Evolutionary conservation across 208 protist species (phyloP).

Genomic region (Trypanosoma brucei): DNA sequence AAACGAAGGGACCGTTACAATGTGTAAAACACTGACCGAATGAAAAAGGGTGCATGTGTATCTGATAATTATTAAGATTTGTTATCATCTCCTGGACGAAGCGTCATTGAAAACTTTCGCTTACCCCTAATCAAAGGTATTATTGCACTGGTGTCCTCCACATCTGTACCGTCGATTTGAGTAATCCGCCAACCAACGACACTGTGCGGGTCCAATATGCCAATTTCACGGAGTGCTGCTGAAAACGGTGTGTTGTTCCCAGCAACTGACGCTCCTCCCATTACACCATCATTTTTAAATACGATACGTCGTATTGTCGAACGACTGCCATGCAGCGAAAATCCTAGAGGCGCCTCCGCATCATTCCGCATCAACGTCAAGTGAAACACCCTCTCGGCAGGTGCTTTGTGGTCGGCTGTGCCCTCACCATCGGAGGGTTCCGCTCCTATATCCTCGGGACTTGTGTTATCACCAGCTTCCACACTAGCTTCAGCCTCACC

Average conservation of each 20-base stretch:
- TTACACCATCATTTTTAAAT: neutral
- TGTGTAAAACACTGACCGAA: neutral
- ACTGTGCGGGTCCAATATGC: slow-evolving; percentile 13
- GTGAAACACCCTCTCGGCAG: neutral
- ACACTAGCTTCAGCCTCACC: no score
- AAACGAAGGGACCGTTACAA: no score
- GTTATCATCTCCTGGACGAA: neutral
- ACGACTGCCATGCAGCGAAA: slow-evolving; percentile 32
- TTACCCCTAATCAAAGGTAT: slow-evolving; percentile 29
- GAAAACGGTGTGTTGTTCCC: slow-evolving; percentile 27
- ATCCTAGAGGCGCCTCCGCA: slow-evolving; percentile 27
- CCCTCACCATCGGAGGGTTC: no score
- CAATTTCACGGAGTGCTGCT: slow-evolving; percentile 11
- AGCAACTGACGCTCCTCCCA: neutral
- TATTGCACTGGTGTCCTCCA: slow-evolving; percentile 28
- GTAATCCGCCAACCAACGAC: slow-evolving; percentile 32
- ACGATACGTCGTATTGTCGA: slow-evolving; percentile 21
- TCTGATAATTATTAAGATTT: neutral
- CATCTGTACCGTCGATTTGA: slow-evolving; percentile 25
- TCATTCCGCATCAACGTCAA: slow-evolving; percentile 24
- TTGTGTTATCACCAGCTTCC: no score
- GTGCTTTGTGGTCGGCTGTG: no score
- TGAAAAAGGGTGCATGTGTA: neutral
- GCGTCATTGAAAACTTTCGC: slow-evolving; percentile 13
- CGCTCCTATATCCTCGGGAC: no score